Percentiles rank a stretch among this genome's conserved stretches.
Conservation (phyloP, 2,329 filamentous ascomycete genomes). For the Colletotrichum coccodes region DNA sequence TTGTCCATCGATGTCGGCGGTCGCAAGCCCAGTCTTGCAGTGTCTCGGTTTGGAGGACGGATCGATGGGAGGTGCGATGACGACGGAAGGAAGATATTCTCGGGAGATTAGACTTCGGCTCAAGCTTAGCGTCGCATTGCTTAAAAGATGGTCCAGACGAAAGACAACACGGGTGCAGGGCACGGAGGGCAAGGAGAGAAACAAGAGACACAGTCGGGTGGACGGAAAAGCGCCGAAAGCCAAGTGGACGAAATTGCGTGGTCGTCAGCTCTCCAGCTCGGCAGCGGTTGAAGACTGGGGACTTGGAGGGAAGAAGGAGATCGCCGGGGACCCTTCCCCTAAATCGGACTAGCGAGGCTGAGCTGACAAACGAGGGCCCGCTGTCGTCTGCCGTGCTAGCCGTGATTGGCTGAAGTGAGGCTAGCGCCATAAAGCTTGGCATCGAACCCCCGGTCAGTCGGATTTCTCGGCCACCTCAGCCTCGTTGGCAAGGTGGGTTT, state of each 20-base stretch:
- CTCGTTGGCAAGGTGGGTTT: not conserved
- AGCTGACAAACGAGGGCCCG: conserved; percentile 27
- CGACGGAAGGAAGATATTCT: not conserved
- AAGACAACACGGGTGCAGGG: not conserved
- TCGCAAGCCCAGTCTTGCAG: conserved; percentile 23
- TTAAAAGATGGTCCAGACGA: not conserved
- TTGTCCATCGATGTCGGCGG: conserved; percentile 51
- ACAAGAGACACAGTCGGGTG: not conserved
- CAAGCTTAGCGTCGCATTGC: conserved; percentile 31
- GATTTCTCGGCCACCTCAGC: conserved; percentile 16
- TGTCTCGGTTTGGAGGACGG: not conserved
- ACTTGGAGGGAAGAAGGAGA: conserved; percentile 19
- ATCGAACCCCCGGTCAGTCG: conserved; percentile 3
- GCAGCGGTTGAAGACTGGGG: conserved; percentile 22
- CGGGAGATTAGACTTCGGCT: conserved; percentile 19
- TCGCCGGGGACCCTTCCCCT: conserved; percentile 23
- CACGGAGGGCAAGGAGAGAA: not conserved
- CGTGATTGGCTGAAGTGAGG: conserved; percentile 7
- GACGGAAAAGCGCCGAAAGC: conserved; percentile 15
- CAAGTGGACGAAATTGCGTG: conserved; percentile 30
- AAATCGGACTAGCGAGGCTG: conserved; percentile 33
- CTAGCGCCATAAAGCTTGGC: conserved; percentile 30
- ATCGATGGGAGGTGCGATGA: not conserved
- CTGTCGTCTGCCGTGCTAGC: conserved; percentile 15
- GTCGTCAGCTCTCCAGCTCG: conserved; percentile 27